Evolutionary conservation across 176 grass and related monocot species (phyloP).

Genomic region (Hordeum marinum): DNA sequence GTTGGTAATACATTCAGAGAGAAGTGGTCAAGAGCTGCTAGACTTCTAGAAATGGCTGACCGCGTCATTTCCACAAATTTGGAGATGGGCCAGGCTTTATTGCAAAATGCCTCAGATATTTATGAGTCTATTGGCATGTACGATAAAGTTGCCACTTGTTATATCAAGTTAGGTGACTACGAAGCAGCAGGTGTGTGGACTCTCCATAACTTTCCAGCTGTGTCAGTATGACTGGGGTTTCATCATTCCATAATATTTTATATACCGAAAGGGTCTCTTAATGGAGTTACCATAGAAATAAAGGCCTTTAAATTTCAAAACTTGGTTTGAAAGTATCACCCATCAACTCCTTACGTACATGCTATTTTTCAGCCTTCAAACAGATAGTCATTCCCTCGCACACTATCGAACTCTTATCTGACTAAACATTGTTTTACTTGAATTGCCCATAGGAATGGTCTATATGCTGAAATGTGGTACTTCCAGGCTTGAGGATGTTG

Average conservation of each 20-base stretch:
- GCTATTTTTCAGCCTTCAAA: neutral
- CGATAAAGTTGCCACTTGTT: constrained; percentile 66
- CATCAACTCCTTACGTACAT: neutral
- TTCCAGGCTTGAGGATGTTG: constrained; percentile 59
- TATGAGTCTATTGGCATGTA: constrained; percentile 59
- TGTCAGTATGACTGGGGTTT: neutral
- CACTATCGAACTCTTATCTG: neutral
- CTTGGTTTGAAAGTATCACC: neutral
- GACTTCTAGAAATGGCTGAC: constrained; percentile 56
- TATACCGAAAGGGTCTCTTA: too few species aligned
- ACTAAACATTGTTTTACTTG: neutral
- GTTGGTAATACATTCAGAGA: constrained; percentile 52
- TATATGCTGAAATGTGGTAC: constrained; percentile 58
- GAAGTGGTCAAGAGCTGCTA: constrained; percentile 63
- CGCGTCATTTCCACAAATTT: constrained; percentile 36
- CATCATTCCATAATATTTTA: too few species aligned
- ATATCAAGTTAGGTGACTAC: constrained; percentile 46
- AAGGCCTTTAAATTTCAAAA: neutral
- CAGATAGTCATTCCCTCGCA: neutral
- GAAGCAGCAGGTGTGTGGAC: neutral
- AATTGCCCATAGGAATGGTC: constrained; percentile 33
- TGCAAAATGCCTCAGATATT: constrained; percentile 59
- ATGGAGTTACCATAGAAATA: neutral
- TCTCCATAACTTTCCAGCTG: neutral
- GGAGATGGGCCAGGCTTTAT: constrained; percentile 22